Conservation (phyloP, 257 asterid genomes). For the Vinca minor region DNA sequence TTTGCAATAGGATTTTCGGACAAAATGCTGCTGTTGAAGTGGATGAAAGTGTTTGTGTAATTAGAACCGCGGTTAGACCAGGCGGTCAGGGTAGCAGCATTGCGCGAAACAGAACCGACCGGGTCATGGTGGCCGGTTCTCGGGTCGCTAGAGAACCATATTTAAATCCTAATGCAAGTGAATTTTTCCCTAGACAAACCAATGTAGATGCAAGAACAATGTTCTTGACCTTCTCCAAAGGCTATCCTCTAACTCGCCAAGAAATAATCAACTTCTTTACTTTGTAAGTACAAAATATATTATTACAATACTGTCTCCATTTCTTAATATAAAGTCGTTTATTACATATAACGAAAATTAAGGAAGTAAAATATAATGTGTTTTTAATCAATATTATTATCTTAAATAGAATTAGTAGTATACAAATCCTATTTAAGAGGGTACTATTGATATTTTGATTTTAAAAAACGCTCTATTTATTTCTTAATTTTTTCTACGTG, state of each 20-base stretch:
- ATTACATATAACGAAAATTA: too few species aligned
- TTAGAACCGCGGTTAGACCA: background rate
- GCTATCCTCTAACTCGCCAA: constrained; percentile 9
- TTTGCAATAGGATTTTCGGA: constrained; percentile 11
- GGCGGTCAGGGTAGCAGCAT: background rate
- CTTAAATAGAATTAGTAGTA: too few species aligned
- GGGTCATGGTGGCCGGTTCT: background rate
- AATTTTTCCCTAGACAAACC: constrained; percentile 2
- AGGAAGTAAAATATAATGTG: too few species aligned
- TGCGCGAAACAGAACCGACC: background rate
- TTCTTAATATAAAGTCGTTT: too few species aligned
- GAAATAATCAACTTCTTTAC: constrained; percentile 15
- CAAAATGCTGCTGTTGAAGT: constrained; percentile 16
- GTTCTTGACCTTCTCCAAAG: constrained; percentile 18
- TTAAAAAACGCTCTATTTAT: too few species aligned
- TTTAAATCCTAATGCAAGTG: constrained; percentile 10
- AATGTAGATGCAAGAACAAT: constrained; percentile 14
- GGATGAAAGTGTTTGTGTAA: background rate
- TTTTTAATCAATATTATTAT: too few species aligned
- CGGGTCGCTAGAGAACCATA: background rate
- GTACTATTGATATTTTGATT: too few species aligned
- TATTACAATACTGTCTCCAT: too few species aligned
- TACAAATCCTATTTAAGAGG: too few species aligned
- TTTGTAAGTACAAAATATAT: constrained; percentile 5
- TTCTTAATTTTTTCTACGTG: too few species aligned